Conservation (phyloP, 2,329 filamentous ascomycete genomes). For the Seiridium unicorne region DNA sequence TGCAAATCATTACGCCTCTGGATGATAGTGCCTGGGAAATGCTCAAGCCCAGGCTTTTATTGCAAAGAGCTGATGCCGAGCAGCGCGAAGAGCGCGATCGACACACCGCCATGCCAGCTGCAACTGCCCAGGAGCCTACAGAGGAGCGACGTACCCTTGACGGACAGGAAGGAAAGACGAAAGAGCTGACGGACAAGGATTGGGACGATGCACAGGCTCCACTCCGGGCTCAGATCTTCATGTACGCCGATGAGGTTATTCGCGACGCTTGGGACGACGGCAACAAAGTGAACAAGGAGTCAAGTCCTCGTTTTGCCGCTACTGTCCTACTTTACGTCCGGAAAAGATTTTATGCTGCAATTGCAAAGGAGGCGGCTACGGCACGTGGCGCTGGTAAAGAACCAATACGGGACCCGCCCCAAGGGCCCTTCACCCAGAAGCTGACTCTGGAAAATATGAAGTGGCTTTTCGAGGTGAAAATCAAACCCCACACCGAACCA, state of each 20-base stretch:
- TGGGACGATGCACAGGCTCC: constrained; percentile 72
- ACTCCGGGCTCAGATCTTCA: constrained; percentile 61
- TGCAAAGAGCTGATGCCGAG: constrained; percentile 66
- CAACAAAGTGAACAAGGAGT: constrained; percentile 61
- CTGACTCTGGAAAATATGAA: constrained; percentile 83
- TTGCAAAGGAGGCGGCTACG: constrained; percentile 51
- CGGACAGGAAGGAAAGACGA: constrained; percentile 41
- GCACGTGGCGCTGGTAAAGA: constrained; percentile 43
- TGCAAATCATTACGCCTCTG: constrained; percentile 66
- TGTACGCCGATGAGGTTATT: constrained; percentile 70
- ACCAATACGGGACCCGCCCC: constrained; percentile 44
- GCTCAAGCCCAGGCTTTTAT: constrained; percentile 64
- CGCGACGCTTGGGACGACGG: constrained; percentile 63
- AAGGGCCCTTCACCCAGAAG: constrained; percentile 56
- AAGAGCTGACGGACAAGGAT: constrained; percentile 62
- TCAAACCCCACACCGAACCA: constrained; percentile 67
- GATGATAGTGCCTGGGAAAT: constrained; percentile 69
- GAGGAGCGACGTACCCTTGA: constrained; percentile 18
- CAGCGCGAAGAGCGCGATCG: constrained; percentile 42
- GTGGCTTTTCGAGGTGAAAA: constrained; percentile 76
- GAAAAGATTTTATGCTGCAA: constrained; percentile 62
- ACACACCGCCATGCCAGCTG: constrained; percentile 29
- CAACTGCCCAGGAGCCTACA: constrained; percentile 31
- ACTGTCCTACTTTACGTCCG: constrained; percentile 69
- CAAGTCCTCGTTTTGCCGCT: constrained; percentile 66